phyloP scores from a whole-genome alignment of 2,329 filamentous ascomycete species.

The Beauveria sp. region DNA sequence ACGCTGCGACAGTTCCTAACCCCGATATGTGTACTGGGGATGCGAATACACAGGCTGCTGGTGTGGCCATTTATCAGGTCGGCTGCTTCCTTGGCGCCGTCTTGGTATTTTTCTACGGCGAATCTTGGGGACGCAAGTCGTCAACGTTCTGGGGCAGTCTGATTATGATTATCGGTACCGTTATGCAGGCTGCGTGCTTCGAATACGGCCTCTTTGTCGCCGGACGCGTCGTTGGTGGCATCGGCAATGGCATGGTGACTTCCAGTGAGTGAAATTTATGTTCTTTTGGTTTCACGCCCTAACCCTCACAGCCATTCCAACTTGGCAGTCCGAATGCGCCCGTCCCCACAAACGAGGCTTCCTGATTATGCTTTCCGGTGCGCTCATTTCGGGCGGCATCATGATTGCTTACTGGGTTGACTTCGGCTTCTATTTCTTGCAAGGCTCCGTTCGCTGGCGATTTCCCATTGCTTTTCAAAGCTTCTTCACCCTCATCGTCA shows the following conservation, averaged over 20 bases:
- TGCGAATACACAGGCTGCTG: slow-evolving; percentile 23
- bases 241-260: slow-evolving; percentile 23
- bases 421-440: slow-evolving; percentile 24
- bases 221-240: slow-evolving; percentile 20
- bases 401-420: slow-evolving; percentile 26
- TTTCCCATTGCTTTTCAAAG: slow-evolving; percentile 26
- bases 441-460: slow-evolving; percentile 24
- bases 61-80: slow-evolving; percentile 22
- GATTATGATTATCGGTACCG: slow-evolving; percentile 23
- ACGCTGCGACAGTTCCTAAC: slow-evolving; percentile 14
- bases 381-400: slow-evolving; percentile 23
- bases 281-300: not conserved
- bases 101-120: slow-evolving; percentile 22
- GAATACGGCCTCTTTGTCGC: slow-evolving; percentile 20
- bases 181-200: slow-evolving; percentile 19
- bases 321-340: slow-evolving; percentile 23
- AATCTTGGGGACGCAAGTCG: slow-evolving; percentile 23
- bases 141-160: slow-evolving; percentile 25
- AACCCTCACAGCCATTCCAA: slow-evolving; percentile 17
- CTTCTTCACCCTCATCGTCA: slow-evolving; percentile 34
- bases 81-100: slow-evolving; percentile 23
- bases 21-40: slow-evolving; percentile 18
- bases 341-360: slow-evolving; percentile 21
- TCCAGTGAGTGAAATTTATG: slow-evolving; percentile 13
- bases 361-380: slow-evolving; percentile 21